Base-by-base conservation (phyloP, 1,139 yeast genomes). In the Saccharomyces pastorianus region DNA sequence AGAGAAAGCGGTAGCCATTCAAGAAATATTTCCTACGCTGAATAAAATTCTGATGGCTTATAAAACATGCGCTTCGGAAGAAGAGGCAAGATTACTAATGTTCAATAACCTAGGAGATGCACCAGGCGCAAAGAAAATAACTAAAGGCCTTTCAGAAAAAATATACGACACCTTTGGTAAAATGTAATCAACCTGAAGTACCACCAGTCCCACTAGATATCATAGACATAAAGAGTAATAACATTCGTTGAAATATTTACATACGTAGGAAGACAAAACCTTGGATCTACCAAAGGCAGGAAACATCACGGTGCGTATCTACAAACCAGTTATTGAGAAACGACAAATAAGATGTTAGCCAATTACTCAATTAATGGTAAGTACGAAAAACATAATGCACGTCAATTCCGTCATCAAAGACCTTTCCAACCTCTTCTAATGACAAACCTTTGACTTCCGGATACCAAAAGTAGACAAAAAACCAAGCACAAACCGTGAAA, bases 1-100 rank as follows among this genome's bases (percentile, higher is more conserved):
- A 47, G 97, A 91, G 58, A 88, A 87, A 66, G 99, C 99, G 0
- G 67, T 83, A 9, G 81, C 82, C 3, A 82, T 95, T 7, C 98
- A 91, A 68, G 54, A 65, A 2, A 49, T 58, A 42, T 69, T 55
- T 50, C 70, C 71, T 2, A 68, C 71, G 0, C 53, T 68, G 27
- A 61, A 59, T 41, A 61, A 63, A 38, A 55, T 69, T 1, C 57
- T 73, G 32, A 62, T 64, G 17, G 79, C 81, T 0, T 82, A 77
- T 58, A 58, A 64, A 3, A 57, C 58, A 1, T 68, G 73, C 27
- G 55, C 61, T 1, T 54, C 67, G 2, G 71, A 65, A 34, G 58
- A 66, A 4, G 77, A 73, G 25, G 79, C 78, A 55, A 72, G 74
- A 47, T 56, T 60, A 3, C 66, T 84, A 61, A 61, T 88, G 48